Base-by-base conservation (phyloP, 192 early-diverging fungal genomes). In the Coemansia sp. region DNA sequence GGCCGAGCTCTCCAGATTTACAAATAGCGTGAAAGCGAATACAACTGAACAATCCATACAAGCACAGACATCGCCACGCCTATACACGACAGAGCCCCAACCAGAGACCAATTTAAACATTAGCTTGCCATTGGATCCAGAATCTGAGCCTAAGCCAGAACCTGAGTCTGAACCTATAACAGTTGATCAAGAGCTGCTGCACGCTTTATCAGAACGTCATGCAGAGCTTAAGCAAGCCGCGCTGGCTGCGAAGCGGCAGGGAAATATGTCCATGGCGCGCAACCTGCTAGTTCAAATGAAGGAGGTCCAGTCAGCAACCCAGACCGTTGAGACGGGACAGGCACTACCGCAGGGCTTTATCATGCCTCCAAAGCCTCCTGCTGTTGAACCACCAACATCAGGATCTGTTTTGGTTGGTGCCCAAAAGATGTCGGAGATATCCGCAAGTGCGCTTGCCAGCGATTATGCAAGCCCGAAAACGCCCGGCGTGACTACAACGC, bases 211-310 rank as follows among this genome's bases (percentile, higher is more conserved):
- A 6, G 62, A 17, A 29, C 31, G 53, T 9, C 53, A 55, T 29
- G 31, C 29, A 27, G 66, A 71, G 46, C 53, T 75, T 21, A 80
- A 72, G 58, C 29, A 62, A 1, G 62, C 54, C n/a, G 72, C 78
- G 8, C 62, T 75, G 57, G 57, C 59, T 6, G 61, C 72, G 7
- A 75, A 80, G 56, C 72, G 69, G 0, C 68, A 68, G 36, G 68
- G 68, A 21, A 46, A 68, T 39, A 72, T 75, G 68, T 51, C 57
- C 51, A 39, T 22, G 3, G 72, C 72, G 6, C 72, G 72, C 1
- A 65, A 67, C 53, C 60, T 80, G 57, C 68, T 75, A 14, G 51
- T 71, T 20, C 68, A 68, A 31, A 68, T 75, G 69, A 80, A 69
- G 59, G 42, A 57, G 5, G 56, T 61, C 7, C 72, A 80, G 63